A percentile compares a stretch with the other conserved stretches of the same genome.
phyloP scores from a whole-genome alignment of 345 rosid genomes.

The Euphorbia tirucalli region DNA sequence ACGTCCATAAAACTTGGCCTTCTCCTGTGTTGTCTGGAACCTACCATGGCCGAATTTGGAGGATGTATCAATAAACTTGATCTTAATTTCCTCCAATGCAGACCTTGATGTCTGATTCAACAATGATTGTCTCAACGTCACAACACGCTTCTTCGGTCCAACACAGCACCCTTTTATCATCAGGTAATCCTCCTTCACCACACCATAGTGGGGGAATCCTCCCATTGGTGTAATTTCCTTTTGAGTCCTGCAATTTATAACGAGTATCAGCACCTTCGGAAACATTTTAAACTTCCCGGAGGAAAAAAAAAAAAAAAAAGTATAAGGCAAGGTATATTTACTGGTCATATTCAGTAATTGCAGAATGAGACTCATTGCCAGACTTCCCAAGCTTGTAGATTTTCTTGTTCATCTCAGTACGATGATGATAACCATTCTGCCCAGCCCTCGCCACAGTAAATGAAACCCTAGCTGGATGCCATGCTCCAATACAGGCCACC shows the following conservation, averaged over 20 bases:
- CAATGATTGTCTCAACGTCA: conserved; percentile 65
- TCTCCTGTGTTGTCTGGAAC: conserved; percentile 72
- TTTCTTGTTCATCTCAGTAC: conserved; percentile 89
- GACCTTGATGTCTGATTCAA: conserved; percentile 67
- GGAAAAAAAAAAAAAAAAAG: background rate
- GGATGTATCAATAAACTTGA: conserved; percentile 75
- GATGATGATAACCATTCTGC: conserved; percentile 91
- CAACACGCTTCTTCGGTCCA: conserved; percentile 91
- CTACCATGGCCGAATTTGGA: conserved; percentile 72
- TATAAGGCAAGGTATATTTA: conserved; percentile 12
- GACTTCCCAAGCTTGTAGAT: conserved; percentile 73
- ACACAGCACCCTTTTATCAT: conserved; percentile 83
- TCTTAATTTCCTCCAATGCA: conserved; percentile 61
- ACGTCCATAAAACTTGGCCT: conserved; percentile 55
- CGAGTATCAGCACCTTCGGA: background rate
- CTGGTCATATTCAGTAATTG: conserved; percentile 83
- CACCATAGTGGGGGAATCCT: conserved; percentile 81
- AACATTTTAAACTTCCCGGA: background rate
- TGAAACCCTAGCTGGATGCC: conserved; percentile 95
- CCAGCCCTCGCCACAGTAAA: conserved; percentile 94
- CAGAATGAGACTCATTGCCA: conserved; percentile 62
- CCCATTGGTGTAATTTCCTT: conserved; percentile 79
- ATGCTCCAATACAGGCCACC: conserved; percentile 94
- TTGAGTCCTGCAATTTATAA: conserved; percentile 53
- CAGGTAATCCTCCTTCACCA: conserved; percentile 65